phyloP scores from a whole-genome alignment of 176 grass and related monocot species.

The Musa troglodytarum region DNA sequence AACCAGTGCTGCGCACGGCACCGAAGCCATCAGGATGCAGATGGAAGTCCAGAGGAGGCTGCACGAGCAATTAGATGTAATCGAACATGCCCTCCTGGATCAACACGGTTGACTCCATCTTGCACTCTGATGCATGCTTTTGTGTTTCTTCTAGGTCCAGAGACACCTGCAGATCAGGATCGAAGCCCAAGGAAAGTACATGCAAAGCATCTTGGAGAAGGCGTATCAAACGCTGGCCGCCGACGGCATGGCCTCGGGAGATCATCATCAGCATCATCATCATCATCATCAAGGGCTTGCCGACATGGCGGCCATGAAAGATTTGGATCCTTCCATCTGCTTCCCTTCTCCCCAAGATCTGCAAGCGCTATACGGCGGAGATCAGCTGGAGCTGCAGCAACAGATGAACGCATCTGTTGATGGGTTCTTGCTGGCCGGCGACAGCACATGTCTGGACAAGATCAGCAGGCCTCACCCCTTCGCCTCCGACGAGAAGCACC shows the following conservation, averaged over 20 bases:
- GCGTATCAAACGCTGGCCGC: constrained; percentile 67
- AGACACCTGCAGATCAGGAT: constrained; percentile 98
- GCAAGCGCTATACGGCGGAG: constrained; percentile 49
- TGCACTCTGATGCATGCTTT: not conserved
- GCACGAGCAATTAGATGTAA: constrained; percentile 17
- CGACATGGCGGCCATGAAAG: constrained; percentile 55
- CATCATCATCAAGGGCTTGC: constrained; percentile 5
- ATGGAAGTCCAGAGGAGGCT: constrained; percentile 17
- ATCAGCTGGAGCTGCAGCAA: constrained; percentile 63
- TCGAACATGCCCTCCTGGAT: not conserved
- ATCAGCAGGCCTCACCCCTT: constrained; percentile 42
- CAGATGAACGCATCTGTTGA: constrained; percentile 67
- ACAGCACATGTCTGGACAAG: constrained; percentile 46
- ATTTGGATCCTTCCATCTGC: constrained; percentile 47
- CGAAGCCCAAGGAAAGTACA: constrained; percentile 94
- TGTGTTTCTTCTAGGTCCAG: constrained; percentile 6
- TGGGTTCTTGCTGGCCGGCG: constrained; percentile 48
- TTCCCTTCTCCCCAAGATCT: constrained; percentile 70
- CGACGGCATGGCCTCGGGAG: constrained; percentile 33
- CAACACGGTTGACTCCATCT: not conserved
- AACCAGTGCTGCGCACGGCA: constrained; percentile 2
- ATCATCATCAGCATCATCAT: too few relatives aligned
- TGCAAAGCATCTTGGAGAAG: constrained; percentile 98
- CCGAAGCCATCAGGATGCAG: constrained; percentile 18
- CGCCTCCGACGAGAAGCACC: constrained; percentile 44